These are phyloP conservation scores for Populus nigra DNA, from an alignment of 345 rosid genomes.

Conservation along the genomic window DNA sequence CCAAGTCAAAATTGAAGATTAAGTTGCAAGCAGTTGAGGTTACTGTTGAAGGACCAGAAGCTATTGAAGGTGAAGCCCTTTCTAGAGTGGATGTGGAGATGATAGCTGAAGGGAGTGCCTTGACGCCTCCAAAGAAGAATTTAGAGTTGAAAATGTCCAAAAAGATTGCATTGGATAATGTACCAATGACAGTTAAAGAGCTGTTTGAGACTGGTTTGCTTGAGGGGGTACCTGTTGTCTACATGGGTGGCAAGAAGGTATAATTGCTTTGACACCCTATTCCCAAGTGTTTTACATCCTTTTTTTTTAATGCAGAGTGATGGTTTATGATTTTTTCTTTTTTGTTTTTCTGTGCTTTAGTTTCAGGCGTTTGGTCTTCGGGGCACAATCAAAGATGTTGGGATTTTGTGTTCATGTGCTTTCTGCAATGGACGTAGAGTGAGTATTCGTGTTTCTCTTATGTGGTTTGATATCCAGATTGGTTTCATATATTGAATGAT, in stretches of 20 bases:
- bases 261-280: slow-evolving; percentile 5
- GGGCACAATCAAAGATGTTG: slow-evolving; percentile 82
- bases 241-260: slow-evolving; percentile 88
- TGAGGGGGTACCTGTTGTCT: slow-evolving; percentile 77
- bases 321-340: background rate
- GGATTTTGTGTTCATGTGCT: slow-evolving; percentile 87
- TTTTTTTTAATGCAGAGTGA: background rate
- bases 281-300: background rate
- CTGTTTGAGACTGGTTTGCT: slow-evolving; percentile 91
- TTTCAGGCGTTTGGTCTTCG: slow-evolving; percentile 86
- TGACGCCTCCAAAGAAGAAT: slow-evolving; percentile 43
- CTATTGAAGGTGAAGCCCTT: slow-evolving; percentile 28
- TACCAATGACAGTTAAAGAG: slow-evolving; percentile 82
- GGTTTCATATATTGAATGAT: slow-evolving; percentile 19
- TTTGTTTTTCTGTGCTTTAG: slow-evolving; percentile 12
- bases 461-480: slow-evolving; percentile 26
- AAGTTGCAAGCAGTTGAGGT: slow-evolving; percentile 33
- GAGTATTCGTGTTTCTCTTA: slow-evolving; percentile 28
- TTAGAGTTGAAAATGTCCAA: slow-evolving; percentile 57
- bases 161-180: slow-evolving; percentile 44
- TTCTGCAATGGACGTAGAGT: slow-evolving; percentile 78
- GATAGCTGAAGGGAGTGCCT: slow-evolving; percentile 50
- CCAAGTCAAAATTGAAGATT: slow-evolving; percentile 30
- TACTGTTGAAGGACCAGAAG: slow-evolving; percentile 36
- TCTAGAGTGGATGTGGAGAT: slow-evolving; percentile 44